phyloP scores from a whole-genome alignment of 345 rosid genomes.

The Populus simonii region DNA sequence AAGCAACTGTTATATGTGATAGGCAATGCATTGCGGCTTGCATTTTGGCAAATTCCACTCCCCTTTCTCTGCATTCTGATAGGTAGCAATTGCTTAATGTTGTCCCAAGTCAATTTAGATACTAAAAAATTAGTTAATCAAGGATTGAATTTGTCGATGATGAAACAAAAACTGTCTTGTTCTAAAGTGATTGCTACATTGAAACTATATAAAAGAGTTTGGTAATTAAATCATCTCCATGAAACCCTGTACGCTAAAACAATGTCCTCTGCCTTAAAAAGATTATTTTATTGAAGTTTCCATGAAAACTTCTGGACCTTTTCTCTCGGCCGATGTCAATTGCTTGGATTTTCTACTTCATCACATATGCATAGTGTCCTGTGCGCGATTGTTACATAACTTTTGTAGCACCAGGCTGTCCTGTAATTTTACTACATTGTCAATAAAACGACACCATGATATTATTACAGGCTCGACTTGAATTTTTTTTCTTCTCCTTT shows the following conservation, averaged over 20 bases:
- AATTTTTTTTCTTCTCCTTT: not conserved
- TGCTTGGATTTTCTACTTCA: not conserved
- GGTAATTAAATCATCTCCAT: not conserved
- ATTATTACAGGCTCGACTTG: not conserved
- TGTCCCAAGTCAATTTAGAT: not conserved
- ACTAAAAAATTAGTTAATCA: not conserved
- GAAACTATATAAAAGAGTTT: not conserved
- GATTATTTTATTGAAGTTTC: not conserved
- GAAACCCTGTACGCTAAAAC: not conserved
- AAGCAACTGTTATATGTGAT: not conserved
- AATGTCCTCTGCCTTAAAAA: not conserved
- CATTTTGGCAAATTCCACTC: not conserved
- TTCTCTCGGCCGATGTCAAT: too few relatives aligned
- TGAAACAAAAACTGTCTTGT: not conserved
- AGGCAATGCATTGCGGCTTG: not conserved
- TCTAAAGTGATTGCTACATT: not conserved
- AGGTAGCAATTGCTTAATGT: not conserved
- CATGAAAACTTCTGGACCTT: not conserved
- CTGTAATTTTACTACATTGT: not conserved
- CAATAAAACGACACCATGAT: not conserved
- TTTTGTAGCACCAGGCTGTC: not conserved
- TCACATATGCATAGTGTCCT: constrained; percentile 6
- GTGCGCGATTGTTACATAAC: constrained; percentile 17
- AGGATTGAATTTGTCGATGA: not conserved
- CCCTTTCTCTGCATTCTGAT: not conserved